Evolutionary conservation across 805 yeast species (phyloP).

Genomic region (Cyberlindnera xishuangbannaensis): DNA sequence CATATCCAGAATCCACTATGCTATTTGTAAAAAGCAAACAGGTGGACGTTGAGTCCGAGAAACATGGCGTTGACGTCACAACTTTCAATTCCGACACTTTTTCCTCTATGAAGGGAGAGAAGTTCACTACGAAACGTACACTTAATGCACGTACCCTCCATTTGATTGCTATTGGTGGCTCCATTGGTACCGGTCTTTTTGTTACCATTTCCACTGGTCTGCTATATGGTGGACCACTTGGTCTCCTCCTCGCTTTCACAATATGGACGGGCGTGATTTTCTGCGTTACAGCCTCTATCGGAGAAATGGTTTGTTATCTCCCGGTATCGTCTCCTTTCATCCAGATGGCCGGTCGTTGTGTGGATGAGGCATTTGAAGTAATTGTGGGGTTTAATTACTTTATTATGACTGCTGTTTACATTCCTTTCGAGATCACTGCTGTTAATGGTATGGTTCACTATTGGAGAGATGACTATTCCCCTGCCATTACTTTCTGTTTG

Average conservation of each 20-base stretch:
- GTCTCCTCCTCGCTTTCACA: slow-evolving; percentile 49
- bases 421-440: slow-evolving; percentile 65
- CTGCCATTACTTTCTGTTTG: slow-evolving; percentile 42
- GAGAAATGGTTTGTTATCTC: slow-evolving; percentile 54
- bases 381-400: slow-evolving; percentile 61
- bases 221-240: slow-evolving; percentile 50
- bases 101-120: slow-evolving; percentile 1
- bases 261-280: slow-evolving; percentile 45
- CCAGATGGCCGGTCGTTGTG: slow-evolving; percentile 55
- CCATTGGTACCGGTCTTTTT: slow-evolving; percentile 59
- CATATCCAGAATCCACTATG: no score
- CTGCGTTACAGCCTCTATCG: slow-evolving; percentile 48
- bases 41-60: no score
- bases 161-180: slow-evolving; percentile 62
- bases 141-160: slow-evolving; percentile 49
- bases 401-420: slow-evolving; percentile 50
- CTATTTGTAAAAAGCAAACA: no score
- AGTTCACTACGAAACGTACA: slow-evolving; percentile 29
- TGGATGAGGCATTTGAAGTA: slow-evolving; percentile 62
- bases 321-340: slow-evolving; percentile 53
- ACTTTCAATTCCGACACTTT: no score
- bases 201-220: slow-evolving; percentile 54
- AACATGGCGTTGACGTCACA: no score
- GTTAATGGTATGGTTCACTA: slow-evolving; percentile 49
- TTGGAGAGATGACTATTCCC: slow-evolving; percentile 64